Conservation (phyloP, 1,139 yeast species). For the Candida sp. region DNA sequence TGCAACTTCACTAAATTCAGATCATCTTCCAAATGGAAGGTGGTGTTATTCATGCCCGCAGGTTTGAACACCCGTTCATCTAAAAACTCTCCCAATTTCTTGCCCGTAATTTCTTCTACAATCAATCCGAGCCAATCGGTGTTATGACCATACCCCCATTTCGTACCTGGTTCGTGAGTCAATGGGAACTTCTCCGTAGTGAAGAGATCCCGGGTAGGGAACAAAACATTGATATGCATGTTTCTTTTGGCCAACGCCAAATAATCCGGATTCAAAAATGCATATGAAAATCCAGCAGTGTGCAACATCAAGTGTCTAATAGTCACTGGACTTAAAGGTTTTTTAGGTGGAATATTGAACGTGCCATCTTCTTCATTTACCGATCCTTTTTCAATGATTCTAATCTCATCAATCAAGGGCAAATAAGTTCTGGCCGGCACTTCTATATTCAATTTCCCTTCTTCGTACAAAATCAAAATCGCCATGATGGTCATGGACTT, state of each 20-base stretch:
- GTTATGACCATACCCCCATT: slow-evolving; percentile 49
- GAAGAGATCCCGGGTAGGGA: slow-evolving; percentile 25
- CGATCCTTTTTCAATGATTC: slow-evolving; percentile 33
- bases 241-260: slow-evolving; percentile 17
- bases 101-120: slow-evolving; percentile 41
- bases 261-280: slow-evolving; percentile 35
- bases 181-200: slow-evolving; percentile 35
- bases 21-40: slow-evolving; percentile 28
- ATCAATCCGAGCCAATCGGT: slow-evolving; percentile 54
- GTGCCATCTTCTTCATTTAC: slow-evolving; percentile 34
- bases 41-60: slow-evolving; percentile 36
- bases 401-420: slow-evolving; percentile 40
- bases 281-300: slow-evolving; percentile 50
- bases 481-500: slow-evolving; percentile 49
- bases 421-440: slow-evolving; percentile 33
- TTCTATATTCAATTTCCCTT: slow-evolving; percentile 40
- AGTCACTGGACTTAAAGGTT: slow-evolving; percentile 38
- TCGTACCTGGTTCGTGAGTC: slow-evolving; percentile 50
- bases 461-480: slow-evolving; percentile 41
- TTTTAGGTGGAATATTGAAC: slow-evolving; percentile 22
- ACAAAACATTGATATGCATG: slow-evolving; percentile 16
- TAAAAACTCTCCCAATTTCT: slow-evolving; percentile 39
- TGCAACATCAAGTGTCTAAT: slow-evolving; percentile 47
- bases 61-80: slow-evolving; percentile 40
- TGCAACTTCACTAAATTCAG: slow-evolving; percentile 24